Base-by-base conservation (phyloP, 331 rosid genomes). In the Malus hybrid region DNA sequence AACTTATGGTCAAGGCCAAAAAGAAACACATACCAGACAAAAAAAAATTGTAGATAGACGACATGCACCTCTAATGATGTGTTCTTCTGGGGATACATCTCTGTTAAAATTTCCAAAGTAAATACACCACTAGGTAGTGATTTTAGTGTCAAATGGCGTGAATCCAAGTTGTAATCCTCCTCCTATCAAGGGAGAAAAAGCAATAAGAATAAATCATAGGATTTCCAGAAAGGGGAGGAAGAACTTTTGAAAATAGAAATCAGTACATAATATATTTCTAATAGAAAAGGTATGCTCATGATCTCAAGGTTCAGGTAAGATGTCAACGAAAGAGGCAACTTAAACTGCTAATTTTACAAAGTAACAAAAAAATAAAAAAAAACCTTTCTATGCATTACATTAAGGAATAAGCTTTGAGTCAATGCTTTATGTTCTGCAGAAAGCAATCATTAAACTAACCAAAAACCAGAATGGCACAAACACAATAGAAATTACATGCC, bases 61-160 rank as follows among this genome's bases (percentile, higher is more conserved):
- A 71, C 65, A 63, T 69, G 70, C 77, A 92, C 99, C 97, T 95
- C 98, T 55, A 95, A 76, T 74, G 98, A 95, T 73, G 99, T 95
- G 82, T 95, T 95, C 73, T 88, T 89, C 84, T 89, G 93, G 32
- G 99, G 99, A 46, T 39, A 73, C 73, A 82, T 89, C 90, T 95
- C 93, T 1, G 86, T 95, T 65, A 80, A 85, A 66, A 95, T 90
- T 82, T 95, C 97, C 80, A 95, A 85, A 79, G 83, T 84, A 80
- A 89, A 95, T 73, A 82, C 56, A 73, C 93, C 86, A 71, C 84
- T 71, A 31, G 99, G 99, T 63, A 88, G 93, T 57, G 97, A 90
- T 44, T 0, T 76, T 75, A 95, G 84, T 46, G 83, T 92, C 81
- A 95, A 85, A 85, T 88, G 93, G 73, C 96, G 89, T 15, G 88